These are phyloP conservation scores for Salix koriyanagi DNA, from an alignment of 345 rosid genomes.

Conservation along the genomic window DNA sequence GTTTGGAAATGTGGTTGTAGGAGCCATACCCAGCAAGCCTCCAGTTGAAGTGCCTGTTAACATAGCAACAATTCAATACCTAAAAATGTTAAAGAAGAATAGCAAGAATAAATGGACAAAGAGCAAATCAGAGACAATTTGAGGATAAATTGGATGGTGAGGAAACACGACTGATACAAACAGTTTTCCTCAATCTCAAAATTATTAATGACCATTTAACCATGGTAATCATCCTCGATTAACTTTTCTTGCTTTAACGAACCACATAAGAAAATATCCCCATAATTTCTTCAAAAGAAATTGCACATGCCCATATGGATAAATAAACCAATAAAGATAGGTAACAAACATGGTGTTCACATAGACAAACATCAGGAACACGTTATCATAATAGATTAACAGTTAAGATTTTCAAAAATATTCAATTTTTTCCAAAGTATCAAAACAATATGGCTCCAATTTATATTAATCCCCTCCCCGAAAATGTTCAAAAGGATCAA, in stretches of 20 bases:
- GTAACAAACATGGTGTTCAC: background rate
- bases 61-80: conserved; percentile 4
- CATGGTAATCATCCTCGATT: background rate
- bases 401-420: background rate
- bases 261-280: background rate
- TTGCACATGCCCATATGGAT: background rate
- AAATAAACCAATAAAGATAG: background rate
- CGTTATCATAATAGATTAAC: background rate
- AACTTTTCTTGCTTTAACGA: background rate
- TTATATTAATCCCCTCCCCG: background rate
- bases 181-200: background rate
- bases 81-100: background rate
- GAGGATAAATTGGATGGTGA: background rate
- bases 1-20: conserved; percentile 66
- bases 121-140: background rate
- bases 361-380: background rate
- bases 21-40: conserved; percentile 73
- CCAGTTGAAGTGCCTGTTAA: conserved; percentile 63
- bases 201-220: background rate
- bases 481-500: background rate
- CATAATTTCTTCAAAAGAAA: background rate
- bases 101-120: background rate
- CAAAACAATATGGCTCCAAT: background rate
- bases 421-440: background rate
- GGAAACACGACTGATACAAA: background rate